Evolutionary conservation across 305 asterid genomes (phyloP).

Genomic region (Solanum hybrid): DNA sequence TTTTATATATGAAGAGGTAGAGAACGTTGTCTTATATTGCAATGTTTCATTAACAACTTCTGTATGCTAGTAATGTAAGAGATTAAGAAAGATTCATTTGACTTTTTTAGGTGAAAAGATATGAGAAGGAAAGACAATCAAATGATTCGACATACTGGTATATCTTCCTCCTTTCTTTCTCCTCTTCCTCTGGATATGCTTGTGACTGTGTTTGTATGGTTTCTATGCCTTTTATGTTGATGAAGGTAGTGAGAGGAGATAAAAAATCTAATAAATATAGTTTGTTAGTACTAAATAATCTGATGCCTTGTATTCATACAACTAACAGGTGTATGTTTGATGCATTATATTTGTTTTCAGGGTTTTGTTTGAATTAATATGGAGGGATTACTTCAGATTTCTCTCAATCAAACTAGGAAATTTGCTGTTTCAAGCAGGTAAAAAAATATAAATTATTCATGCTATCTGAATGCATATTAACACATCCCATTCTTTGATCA

Average conservation of each 20-base stretch:
- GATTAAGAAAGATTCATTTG: conserved; percentile 6
- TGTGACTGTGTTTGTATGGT: background rate
- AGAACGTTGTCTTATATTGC: background rate
- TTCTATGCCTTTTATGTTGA: background rate
- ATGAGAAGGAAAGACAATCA: conserved; percentile 63
- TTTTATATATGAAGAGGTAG: conserved; percentile 78
- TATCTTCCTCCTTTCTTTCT: background rate
- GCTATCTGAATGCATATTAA: background rate
- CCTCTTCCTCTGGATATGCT: background rate
- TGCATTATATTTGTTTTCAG: conserved; percentile 25
- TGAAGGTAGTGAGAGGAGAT: background rate
- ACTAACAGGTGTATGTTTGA: background rate
- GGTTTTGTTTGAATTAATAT: conserved; percentile 87
- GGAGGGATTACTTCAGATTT: conserved; percentile 96
- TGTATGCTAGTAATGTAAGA: conserved; percentile 6
- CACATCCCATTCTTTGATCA: background rate
- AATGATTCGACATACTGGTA: conserved; percentile 93
- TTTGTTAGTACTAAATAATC: background rate
- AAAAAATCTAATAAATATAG: background rate
- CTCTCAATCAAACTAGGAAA: conserved; percentile 75
- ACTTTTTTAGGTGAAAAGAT: conserved; percentile 70
- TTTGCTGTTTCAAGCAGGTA: conserved; percentile 75
- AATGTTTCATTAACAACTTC: background rate
- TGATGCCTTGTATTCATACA: background rate
- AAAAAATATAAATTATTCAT: background rate